These are phyloP conservation scores for Candida ortonii DNA, from an alignment of 805 yeast species.

Conservation along the genomic window DNA sequence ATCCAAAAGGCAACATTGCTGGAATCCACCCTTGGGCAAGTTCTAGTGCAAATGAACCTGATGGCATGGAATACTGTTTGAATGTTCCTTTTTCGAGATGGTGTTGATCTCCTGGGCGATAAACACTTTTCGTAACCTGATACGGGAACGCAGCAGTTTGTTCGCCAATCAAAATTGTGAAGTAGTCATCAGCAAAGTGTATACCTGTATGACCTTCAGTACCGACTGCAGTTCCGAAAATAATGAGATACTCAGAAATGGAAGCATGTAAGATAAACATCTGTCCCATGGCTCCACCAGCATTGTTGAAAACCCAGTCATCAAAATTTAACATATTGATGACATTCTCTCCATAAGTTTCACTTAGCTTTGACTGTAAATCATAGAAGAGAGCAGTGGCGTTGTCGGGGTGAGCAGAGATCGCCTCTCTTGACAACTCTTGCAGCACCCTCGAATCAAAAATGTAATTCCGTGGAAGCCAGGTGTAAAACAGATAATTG, in stretches of 20 bases:
- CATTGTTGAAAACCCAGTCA: slow-evolving; percentile 96
- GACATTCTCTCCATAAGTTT: slow-evolving; percentile 61
- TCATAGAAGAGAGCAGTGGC: slow-evolving; percentile 62
- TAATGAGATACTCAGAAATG: slow-evolving; percentile 83
- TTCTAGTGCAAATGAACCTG: slow-evolving; percentile 84
- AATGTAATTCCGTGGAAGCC: slow-evolving; percentile 69
- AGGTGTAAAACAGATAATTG: slow-evolving; percentile 46
- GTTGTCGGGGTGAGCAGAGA: slow-evolving; percentile 54
- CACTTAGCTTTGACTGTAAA: slow-evolving; percentile 55
- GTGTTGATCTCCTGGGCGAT: slow-evolving; percentile 83
- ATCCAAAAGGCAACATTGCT: slow-evolving; percentile 95
- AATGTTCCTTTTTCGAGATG: slow-evolving; percentile 68
- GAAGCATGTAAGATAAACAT: slow-evolving; percentile 96
- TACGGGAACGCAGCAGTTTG: slow-evolving; percentile 71
- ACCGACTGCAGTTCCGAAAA: slow-evolving; percentile 91
- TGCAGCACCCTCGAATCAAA: slow-evolving; percentile 69
- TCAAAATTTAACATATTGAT: slow-evolving; percentile 70
- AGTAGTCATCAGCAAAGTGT: slow-evolving; percentile 96
- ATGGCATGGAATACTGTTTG: slow-evolving; percentile 85
- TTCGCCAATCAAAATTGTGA: slow-evolving; percentile 80
- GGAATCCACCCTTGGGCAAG: slow-evolving; percentile 99
- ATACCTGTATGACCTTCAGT: slow-evolving; percentile 96
- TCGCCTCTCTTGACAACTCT: slow-evolving; percentile 51
- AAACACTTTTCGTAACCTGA: slow-evolving; percentile 64
- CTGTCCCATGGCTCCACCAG: slow-evolving; percentile 98